Evolutionary conservation across 2,329 filamentous ascomycete species (phyloP).

Genomic region (Calonectria pseudoturangicola): DNA sequence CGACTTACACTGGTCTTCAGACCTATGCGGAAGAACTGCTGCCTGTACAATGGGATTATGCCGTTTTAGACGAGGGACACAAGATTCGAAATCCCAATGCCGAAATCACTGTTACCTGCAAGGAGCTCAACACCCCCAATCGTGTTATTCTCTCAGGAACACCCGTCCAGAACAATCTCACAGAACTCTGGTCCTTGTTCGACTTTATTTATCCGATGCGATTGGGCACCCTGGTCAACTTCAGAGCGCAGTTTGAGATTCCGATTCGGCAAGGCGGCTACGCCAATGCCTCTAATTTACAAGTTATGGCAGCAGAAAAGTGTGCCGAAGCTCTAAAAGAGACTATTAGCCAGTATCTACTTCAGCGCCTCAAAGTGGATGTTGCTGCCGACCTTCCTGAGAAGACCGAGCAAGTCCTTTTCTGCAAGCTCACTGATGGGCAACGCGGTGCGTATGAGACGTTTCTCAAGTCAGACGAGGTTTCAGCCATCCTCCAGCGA

Average conservation of each 20-base stretch:
- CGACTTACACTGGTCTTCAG: slow-evolving; percentile 96
- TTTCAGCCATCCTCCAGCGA: slow-evolving; percentile 85
- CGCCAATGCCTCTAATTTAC: slow-evolving; percentile 93
- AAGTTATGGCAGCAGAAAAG: slow-evolving; percentile 95
- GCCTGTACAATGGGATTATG: slow-evolving; percentile 92
- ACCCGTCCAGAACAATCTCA: slow-evolving; percentile 97
- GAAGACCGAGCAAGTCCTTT: slow-evolving; percentile 96
- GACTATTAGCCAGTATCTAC: slow-evolving; percentile 92
- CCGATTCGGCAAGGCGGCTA: slow-evolving; percentile 96
- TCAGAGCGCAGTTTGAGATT: slow-evolving; percentile 93
- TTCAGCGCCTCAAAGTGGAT: slow-evolving; percentile 94
- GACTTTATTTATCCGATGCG: slow-evolving; percentile 99
- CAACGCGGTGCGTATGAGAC: slow-evolving; percentile 88
- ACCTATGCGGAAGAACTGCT: slow-evolving; percentile 90
- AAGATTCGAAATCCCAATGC: slow-evolving; percentile 98
- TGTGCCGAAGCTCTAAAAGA: slow-evolving; percentile 96
- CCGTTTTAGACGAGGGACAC: slow-evolving; percentile 96
- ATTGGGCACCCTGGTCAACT: slow-evolving; percentile 91
- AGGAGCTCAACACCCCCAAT: slow-evolving; percentile 92
- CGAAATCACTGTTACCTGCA: slow-evolving; percentile 94
- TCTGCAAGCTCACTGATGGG: slow-evolving; percentile 88
- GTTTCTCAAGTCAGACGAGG: slow-evolving; percentile 89
- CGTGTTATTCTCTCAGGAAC: slow-evolving; percentile 96
- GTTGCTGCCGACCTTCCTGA: slow-evolving; percentile 95
- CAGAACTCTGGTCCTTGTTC: slow-evolving; percentile 97